These are phyloP conservation scores for Tolypocladium album DNA, from an alignment of 2,329 filamentous ascomycete species.

Conservation along the genomic window DNA sequence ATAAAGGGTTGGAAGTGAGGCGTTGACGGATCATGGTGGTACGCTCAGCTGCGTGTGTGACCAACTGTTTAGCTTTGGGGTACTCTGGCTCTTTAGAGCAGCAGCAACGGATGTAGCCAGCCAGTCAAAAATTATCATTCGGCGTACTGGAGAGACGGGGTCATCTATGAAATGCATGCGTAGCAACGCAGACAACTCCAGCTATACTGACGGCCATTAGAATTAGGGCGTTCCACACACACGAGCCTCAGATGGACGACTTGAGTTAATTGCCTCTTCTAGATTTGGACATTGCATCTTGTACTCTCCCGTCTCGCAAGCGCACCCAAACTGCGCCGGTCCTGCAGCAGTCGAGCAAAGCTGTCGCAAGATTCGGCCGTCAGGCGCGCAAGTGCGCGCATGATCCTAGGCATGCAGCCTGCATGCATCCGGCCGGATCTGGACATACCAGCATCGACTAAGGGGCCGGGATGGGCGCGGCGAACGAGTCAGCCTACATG, in stretches of 20 bases:
- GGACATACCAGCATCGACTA: neutral
- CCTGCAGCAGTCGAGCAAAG: neutral
- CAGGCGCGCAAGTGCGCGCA: neutral
- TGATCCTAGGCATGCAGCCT: slow-evolving; percentile 1
- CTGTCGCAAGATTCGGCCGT: neutral
- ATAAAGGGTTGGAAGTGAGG: neutral
- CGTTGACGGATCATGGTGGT: neutral
- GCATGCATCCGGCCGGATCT: slow-evolving; percentile 1
- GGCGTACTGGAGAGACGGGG: neutral
- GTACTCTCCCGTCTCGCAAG: neutral
- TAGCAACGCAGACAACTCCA: neutral
- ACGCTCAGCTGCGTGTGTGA: neutral
- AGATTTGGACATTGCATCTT: neutral
- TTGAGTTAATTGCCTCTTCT: neutral
- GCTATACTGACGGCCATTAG: neutral
- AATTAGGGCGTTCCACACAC: neutral
- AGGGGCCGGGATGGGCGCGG: neutral
- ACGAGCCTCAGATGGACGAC: neutral
- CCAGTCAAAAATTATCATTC: neutral
- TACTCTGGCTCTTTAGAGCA: neutral
- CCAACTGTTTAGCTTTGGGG: neutral
- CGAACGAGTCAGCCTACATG: neutral
- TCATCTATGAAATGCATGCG: neutral
- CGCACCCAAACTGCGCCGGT: neutral
- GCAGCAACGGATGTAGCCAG: neutral